A percentile compares a stretch with the other conserved stretches of the same genome.
Conservation (phyloP, 208 protist species). For the Acanthamoeba culbertsoni region DNA sequence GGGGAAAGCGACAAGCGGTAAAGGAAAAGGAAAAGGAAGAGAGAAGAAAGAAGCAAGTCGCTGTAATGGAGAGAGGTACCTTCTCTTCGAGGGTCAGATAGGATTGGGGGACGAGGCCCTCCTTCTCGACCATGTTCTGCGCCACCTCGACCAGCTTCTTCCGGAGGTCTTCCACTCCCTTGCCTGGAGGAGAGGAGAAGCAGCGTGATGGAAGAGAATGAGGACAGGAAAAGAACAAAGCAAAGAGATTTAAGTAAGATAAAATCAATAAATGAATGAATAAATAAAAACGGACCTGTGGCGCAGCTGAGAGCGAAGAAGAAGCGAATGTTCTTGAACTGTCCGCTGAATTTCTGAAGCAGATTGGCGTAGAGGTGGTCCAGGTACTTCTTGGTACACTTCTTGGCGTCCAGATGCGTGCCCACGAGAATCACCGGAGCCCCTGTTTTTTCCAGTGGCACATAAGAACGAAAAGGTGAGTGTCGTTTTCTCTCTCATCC, state of each 20-base stretch:
- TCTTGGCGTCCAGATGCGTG: slow-evolving; percentile 50
- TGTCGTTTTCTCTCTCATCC: not conserved
- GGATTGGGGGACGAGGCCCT: not conserved
- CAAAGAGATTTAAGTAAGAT: no score
- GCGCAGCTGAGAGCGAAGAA: slow-evolving; percentile 47
- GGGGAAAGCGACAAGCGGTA: no score
- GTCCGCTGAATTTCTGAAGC: slow-evolving; percentile 39
- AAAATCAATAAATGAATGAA: no score
- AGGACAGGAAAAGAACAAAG: no score
- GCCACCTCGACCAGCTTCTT: slow-evolving; percentile 41
- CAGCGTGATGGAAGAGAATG: no score
- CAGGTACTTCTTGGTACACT: slow-evolving; percentile 51
- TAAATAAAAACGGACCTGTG: no score
- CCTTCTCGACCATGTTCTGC: slow-evolving; percentile 17
- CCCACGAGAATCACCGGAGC: slow-evolving; percentile 56
- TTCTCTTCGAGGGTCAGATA: slow-evolving; percentile 47
- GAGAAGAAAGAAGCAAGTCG: not conserved
- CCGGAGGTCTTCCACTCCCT: slow-evolving; percentile 24
- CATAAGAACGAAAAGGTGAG: not conserved
- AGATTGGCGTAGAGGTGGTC: slow-evolving; percentile 46
- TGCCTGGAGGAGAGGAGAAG: no score
- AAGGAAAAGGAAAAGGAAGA: not conserved
- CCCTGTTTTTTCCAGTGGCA: not conserved
- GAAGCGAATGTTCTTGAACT: slow-evolving; percentile 58
- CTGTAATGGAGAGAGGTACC: no score